Conservation (phyloP, 78 protist species). For the Dictyostelium capitatum region DNA sequence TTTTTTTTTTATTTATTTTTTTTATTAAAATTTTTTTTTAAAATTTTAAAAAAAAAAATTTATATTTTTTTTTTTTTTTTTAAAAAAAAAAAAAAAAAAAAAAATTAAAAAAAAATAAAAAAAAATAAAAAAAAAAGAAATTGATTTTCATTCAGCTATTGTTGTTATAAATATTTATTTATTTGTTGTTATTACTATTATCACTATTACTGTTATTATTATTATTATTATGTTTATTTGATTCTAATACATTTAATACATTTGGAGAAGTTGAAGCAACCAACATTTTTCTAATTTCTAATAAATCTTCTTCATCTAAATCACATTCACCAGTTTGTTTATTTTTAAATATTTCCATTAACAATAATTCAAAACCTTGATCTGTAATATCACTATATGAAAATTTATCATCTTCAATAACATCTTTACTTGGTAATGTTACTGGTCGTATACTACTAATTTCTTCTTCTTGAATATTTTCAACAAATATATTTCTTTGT, state of each 20-base stretch:
- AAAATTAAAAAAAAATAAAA: too few species aligned
- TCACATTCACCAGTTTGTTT: constrained; percentile 63
- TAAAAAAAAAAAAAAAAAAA: neutral
- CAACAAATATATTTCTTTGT: constrained; percentile 27
- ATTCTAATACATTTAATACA: neutral
- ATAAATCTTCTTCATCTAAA: constrained; percentile 56
- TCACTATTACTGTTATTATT: neutral
- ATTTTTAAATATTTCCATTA: constrained; percentile 51
- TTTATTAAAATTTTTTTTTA: too few species aligned
- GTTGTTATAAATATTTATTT: too few species aligned
- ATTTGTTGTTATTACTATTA: neutral
- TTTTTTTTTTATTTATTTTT: too few species aligned
- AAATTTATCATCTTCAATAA: constrained; percentile 8
- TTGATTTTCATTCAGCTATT: too few species aligned
- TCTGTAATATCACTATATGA: neutral
- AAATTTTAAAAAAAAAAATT: neutral
- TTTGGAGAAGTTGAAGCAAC: neutral
- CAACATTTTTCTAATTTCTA: constrained; percentile 37
- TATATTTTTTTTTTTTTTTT: neutral
- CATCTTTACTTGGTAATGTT: neutral
- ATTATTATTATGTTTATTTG: neutral
- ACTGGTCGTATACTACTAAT: neutral
- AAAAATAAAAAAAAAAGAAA: too few species aligned
- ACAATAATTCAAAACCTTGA: constrained; percentile 31
- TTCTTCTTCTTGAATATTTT: neutral